Base-by-base conservation (phyloP, 768 basidiomycete genomes). In the Amanita molliuscula region DNA sequence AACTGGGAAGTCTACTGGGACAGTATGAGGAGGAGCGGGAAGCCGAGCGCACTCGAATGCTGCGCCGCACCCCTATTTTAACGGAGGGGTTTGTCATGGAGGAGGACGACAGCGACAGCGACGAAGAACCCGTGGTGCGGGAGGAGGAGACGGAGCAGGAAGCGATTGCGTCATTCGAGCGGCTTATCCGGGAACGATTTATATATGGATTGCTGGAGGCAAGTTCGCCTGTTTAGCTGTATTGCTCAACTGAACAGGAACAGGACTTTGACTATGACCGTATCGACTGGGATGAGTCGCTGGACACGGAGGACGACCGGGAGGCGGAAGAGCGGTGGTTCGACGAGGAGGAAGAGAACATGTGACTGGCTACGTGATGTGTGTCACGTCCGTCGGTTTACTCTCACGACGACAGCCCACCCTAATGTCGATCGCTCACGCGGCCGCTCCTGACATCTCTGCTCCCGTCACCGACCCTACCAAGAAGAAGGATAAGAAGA, bases 11-110 rank as follows among this genome's bases (percentile, higher is more conserved):
- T 4, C 66, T 92, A 7, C 65, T 92, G 7, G 79, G 76, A 3
- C 78, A 72, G 5, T 89, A 86, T 58, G 88, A 89, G 57, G 88
- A 86, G 56, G 88, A 88, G 60, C 72, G 89, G 52, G 81, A 80
- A 61, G 79, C 76, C 0, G 81, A 88, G 58, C 71, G 81, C 21
- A 63, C 77, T 16, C 69, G 81, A 48, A 58, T 55, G 15, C 53
- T 76, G 16, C 70, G 79, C 52, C 68, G 73, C 35, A 65, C 68
- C 37, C 62, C 67, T 44, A 67, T 62, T 37, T 55, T 55, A 23
- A 62, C 65, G 34, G 67, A 74, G 10, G 74, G 71, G 4, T 76
- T 81, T 53, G 64, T 82, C 4, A 79, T 82, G 10, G 84, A 85
- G 58, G 86, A 88, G 61, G 84, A 86, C 40, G 79, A 78, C 35